Percentiles rank a stretch among this genome's conserved stretches.
phyloP scores from a whole-genome alignment of 257 asterid genomes.

The Misopates orontium region DNA sequence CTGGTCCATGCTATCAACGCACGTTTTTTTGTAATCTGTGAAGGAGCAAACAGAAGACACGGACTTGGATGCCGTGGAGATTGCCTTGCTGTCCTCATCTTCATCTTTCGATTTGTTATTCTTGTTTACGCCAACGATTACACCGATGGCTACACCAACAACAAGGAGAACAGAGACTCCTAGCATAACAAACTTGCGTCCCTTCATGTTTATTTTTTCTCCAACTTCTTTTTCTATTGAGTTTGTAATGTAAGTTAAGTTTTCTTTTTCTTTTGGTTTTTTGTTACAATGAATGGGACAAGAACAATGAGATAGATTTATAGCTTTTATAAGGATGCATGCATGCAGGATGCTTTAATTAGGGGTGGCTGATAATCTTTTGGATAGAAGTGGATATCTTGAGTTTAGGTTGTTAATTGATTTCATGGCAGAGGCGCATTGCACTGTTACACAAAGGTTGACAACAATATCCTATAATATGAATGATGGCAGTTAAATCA shows the following conservation, averaged over 20 bases:
- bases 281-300: neutral
- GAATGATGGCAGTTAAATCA: too few relatives aligned
- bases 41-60: conserved; percentile 36
- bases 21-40: conserved; percentile 35
- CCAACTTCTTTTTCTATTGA: neutral
- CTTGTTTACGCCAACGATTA: conserved; percentile 12
- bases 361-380: conserved; percentile 19
- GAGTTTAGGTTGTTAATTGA: conserved; percentile 14
- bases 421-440: too few relatives aligned
- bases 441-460: too few relatives aligned
- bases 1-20: conserved; percentile 33
- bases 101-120: neutral
- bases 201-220: conserved; percentile 10
- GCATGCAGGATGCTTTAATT: neutral
- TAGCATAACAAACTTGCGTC: conserved; percentile 21
- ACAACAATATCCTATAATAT: too few relatives aligned
- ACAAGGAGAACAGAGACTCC: conserved; percentile 31
- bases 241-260: neutral
- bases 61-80: conserved; percentile 29
- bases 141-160: conserved; percentile 28
- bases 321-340: neutral
- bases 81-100: conserved; percentile 11
- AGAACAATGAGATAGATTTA: neutral
- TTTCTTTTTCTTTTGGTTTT: neutral
- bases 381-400: conserved; percentile 21